Conservation (phyloP, 345 rosid species). For the Dimocarpus longan region DNA sequence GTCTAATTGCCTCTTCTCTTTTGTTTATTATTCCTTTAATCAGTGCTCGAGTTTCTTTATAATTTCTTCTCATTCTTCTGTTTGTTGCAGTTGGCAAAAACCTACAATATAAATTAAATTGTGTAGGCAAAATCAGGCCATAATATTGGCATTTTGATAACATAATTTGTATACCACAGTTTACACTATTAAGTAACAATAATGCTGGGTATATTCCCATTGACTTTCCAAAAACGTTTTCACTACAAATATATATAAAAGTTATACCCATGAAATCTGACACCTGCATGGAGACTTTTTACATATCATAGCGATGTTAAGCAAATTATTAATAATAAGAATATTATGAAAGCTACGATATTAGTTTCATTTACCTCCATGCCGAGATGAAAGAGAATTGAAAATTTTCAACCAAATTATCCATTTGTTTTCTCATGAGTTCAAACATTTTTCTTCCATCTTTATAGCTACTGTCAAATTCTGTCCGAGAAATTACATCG, state of each 20-base stretch:
- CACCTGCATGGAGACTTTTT: background rate
- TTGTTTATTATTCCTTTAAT: constrained; percentile 39
- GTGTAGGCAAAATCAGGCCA: too few species aligned
- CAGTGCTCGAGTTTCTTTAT: constrained; percentile 31
- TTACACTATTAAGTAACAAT: too few species aligned
- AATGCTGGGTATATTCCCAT: too few species aligned
- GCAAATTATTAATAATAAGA: background rate
- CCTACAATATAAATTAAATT: constrained; percentile 18
- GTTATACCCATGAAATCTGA: too few species aligned
- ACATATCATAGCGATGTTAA: background rate
- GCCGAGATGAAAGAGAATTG: constrained; percentile 37
- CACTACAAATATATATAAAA: too few species aligned
- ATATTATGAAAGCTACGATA: background rate
- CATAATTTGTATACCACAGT: too few species aligned
- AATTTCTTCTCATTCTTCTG: constrained; percentile 41
- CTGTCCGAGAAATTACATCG: constrained; percentile 48
- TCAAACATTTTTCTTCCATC: constrained; percentile 49
- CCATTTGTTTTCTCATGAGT: constrained; percentile 30
- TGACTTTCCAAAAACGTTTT: too few species aligned
- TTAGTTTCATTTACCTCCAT: constrained; percentile 38
- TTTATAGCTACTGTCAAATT: constrained; percentile 51
- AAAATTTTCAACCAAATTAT: background rate
- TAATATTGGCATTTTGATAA: too few species aligned
- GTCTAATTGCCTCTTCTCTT: constrained; percentile 39
- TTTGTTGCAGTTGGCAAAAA: constrained; percentile 48